These are phyloP conservation scores for Triticum timopheevii DNA, from an alignment of 176 grass and related monocot species.

Conservation along the genomic window DNA sequence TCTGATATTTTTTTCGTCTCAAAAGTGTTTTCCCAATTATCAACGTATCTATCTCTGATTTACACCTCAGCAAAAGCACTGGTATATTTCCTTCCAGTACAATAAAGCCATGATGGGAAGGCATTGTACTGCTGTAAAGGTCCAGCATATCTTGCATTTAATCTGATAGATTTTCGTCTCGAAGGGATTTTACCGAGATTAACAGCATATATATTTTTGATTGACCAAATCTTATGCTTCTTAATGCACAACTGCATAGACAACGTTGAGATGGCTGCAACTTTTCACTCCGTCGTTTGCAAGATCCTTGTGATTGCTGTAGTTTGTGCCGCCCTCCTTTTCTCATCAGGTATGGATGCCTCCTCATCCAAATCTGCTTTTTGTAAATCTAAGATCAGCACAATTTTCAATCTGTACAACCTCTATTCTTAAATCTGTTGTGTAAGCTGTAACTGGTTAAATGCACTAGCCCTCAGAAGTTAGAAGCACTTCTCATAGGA, in stretches of 20 bases:
- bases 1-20: neutral
- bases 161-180: neutral
- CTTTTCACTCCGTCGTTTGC: neutral
- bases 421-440: neutral
- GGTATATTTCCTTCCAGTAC: too few species aligned
- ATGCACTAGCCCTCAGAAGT: neutral
- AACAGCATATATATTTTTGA: neutral
- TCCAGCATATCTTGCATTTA: neutral
- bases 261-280: constrained; percentile 14
- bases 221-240: neutral
- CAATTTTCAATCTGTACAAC: neutral
- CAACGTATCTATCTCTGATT: neutral
- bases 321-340: neutral
- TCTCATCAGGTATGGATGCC: neutral
- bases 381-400: neutral
- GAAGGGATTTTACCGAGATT: neutral
- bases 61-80: neutral
- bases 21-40: neutral
- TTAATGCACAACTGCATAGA: neutral
- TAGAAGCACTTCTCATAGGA: neutral
- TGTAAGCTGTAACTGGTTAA: neutral
- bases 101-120: too few species aligned
- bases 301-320: constrained; percentile 20
- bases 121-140: too few species aligned
- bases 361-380: neutral